Evolutionary conservation across 257 asterid genomes (phyloP).

Genomic region (Plantago ovata): DNA sequence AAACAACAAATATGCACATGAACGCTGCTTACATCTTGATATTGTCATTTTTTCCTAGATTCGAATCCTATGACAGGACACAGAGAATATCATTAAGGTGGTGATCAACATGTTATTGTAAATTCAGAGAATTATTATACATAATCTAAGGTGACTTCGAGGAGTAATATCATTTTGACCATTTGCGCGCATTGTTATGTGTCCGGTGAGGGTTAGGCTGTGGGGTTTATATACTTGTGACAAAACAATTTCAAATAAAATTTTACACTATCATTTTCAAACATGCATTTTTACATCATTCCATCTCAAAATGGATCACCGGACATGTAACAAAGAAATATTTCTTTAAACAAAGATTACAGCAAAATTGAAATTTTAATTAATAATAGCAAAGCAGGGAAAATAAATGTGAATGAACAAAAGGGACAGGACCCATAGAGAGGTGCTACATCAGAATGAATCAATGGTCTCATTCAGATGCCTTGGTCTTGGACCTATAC

Average conservation of each 20-base stretch:
- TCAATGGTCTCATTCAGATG: constrained; percentile 40
- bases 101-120: no score
- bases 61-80: no score
- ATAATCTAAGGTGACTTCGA: no score
- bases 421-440: constrained; percentile 11
- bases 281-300: constrained; percentile 22
- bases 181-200: no score
- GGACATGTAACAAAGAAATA: constrained; percentile 37
- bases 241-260: no score
- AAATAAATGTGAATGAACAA: constrained; percentile 42
- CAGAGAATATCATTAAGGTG: no score
- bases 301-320: constrained; percentile 28
- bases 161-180: no score
- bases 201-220: no score
- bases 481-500: constrained; percentile 80
- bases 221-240: no score
- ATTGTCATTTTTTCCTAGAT: no score
- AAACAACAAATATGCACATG: constrained; percentile 20
- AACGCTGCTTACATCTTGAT: background rate
- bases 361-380: constrained; percentile 35
- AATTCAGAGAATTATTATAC: no score
- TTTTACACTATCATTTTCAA: no score
- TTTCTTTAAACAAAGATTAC: constrained; percentile 16
- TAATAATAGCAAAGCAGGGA: constrained; percentile 35
- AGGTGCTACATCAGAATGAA: background rate